Evolutionary conservation across 192 early-diverging fungal genomes (phyloP).

Genomic region (Chytriomyces confervae): DNA sequence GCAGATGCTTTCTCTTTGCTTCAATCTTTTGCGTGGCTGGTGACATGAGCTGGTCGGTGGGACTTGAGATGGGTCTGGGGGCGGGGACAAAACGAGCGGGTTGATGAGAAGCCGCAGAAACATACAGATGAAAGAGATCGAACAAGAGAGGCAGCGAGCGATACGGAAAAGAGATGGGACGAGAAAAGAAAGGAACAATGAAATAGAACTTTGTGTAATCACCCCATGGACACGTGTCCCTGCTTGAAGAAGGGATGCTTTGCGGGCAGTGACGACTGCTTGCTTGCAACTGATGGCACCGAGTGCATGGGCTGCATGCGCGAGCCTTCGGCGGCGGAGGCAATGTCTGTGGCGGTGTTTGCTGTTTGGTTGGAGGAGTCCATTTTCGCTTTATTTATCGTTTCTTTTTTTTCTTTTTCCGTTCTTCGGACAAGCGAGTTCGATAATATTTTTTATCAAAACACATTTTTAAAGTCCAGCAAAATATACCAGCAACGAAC

Average conservation of each 20-base stretch:
- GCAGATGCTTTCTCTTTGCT: slow-evolving; percentile 51
- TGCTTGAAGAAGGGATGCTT: slow-evolving; percentile 40
- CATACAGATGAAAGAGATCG: too few relatives aligned
- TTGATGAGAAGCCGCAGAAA: too few relatives aligned
- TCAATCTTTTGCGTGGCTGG: slow-evolving; percentile 55
- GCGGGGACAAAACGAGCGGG: not conserved
- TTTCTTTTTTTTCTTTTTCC: too few relatives aligned
- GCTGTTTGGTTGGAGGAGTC: not conserved
- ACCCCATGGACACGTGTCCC: not conserved
- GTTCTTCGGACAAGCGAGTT: too few relatives aligned
- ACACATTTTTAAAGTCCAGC: not conserved
- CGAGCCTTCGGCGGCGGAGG: not conserved
- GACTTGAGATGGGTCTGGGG: slow-evolving; percentile 32
- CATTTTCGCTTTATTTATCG: not conserved
- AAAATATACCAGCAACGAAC: not conserved
- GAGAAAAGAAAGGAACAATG: too few relatives aligned
- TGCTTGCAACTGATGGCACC: too few relatives aligned
- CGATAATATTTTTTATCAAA: too few relatives aligned
- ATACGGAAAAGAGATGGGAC: too few relatives aligned
- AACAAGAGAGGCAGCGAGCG: too few relatives aligned
- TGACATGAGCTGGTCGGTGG: slow-evolving; percentile 55
- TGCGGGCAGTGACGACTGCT: slow-evolving; percentile 19
- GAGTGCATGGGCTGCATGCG: slow-evolving; percentile 5
- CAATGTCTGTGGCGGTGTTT: not conserved
- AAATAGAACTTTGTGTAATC: not conserved